Percentiles rank a stretch among this genome's conserved stretches.
Evolutionary conservation across 1,284 basidiomycete genomes (phyloP).

Genomic region (Fomitiporia mediterranea): DNA sequence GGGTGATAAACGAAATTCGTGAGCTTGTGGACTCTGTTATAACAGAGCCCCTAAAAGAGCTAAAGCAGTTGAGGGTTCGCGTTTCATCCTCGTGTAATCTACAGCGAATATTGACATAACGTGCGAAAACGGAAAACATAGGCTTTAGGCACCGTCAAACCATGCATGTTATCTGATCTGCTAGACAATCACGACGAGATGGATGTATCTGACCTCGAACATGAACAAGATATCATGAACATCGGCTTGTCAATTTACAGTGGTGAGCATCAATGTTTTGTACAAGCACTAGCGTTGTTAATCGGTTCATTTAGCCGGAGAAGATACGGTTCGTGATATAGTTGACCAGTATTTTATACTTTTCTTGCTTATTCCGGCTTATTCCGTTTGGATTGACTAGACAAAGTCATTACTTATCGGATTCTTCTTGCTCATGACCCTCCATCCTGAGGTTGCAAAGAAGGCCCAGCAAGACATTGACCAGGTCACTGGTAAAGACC

Average conservation of each 20-base stretch:
- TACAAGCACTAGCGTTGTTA: neutral
- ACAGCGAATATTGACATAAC: too few relatives aligned
- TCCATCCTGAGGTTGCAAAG: slow-evolving; percentile 25
- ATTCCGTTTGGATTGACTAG: too few relatives aligned
- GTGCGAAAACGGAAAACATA: too few relatives aligned
- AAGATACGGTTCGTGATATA: neutral
- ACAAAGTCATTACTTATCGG: slow-evolving; percentile 20
- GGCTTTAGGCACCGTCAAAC: slow-evolving; percentile 9
- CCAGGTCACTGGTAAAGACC: slow-evolving; percentile 23
- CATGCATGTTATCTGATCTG: neutral
- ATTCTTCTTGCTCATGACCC: slow-evolving; percentile 29
- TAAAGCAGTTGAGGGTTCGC: slow-evolving; percentile 8
- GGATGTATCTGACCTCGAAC: neutral
- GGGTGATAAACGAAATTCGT: slow-evolving; percentile 1
- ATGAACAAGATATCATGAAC: slow-evolving; percentile 13
- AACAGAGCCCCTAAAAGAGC: neutral
- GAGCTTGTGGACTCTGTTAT: neutral
- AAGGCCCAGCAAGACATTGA: slow-evolving; percentile 30
- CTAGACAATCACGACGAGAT: slow-evolving; percentile 8
- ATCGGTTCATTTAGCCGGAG: neutral
- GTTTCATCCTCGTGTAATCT: too few relatives aligned
- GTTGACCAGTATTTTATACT: neutral
- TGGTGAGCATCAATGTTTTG: neutral
- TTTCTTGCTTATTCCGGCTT: too few relatives aligned
- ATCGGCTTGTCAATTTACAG: neutral